Evolutionary conservation across 2,329 filamentous ascomycete genomes (phyloP), one percentile per base, ranked within the genome.

Genomic region (Colletotrichum sidae): DNA sequence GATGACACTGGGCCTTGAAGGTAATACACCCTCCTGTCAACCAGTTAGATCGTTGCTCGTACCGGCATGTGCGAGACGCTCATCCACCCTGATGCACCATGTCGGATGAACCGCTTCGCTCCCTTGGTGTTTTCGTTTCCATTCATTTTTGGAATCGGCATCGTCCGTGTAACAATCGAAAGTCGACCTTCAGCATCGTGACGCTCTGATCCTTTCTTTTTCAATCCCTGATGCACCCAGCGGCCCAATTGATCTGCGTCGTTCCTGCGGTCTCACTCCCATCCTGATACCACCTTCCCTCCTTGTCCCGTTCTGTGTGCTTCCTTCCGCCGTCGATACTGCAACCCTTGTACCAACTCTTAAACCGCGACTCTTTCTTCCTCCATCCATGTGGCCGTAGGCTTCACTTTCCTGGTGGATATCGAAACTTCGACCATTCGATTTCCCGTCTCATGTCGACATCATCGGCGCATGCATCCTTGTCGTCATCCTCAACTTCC

Each of bases 291-390:
- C n/a, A 6, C 35, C 45, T 8, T 2, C 35, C 4, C 1, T 4
- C 13, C 33, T 11, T 10, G 12, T 25, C 8, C n/a, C 58, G 5
- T 8, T 52, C 37, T 15, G 44, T 2, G 37, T n/a, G 34, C 15
- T 1, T 15, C 25, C 25, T 6, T 6, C 25, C n/a, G 35, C n/a
- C 17, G 11, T 25, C 10, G 11, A 55, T 34, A 17, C 51, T 13
- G 13, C 51, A 6, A 42, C 13, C 2, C 2, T 42, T 9, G 13
- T 46, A 39, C 52, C n/a, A 33, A 47, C 15, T 15, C 39, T 4
- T 47, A 33, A 25, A 47, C 52, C 47, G 25, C 8, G 46, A 57
- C 62, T 65, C 58, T 62, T 65, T 65, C 51, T 62, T 34, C 9
- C 52, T 55, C 51, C 51, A 37, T 8, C 49, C 10, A 17, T 56